A percentile compares a stretch with the other conserved stretches of the same genome.
Evolutionary conservation across 2,329 filamentous ascomycete genomes (phyloP).

Genomic region (Aspergillus pseudonomiae): DNA sequence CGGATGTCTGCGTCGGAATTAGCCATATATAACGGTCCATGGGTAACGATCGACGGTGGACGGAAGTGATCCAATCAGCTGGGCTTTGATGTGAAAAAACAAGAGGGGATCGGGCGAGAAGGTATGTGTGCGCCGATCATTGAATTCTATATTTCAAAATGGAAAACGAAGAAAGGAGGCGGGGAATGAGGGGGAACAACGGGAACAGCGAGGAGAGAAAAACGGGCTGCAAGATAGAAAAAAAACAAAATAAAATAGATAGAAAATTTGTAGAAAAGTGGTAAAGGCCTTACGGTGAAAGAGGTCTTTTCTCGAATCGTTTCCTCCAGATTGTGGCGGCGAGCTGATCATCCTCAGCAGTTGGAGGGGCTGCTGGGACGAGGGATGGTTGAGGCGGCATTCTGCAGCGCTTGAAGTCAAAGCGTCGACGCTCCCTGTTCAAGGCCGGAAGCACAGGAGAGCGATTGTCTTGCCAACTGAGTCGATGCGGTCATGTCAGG

Average conservation of each 20-base stretch:
- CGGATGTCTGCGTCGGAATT: slow-evolving; percentile 25
- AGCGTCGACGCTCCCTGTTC: slow-evolving; percentile 16
- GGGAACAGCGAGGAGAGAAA: neutral
- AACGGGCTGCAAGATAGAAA: neutral
- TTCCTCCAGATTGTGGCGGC: slow-evolving; percentile 27
- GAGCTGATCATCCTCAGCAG: slow-evolving; percentile 17
- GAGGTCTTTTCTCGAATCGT: slow-evolving; percentile 34
- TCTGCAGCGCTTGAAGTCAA: slow-evolving; percentile 9
- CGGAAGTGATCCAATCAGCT: slow-evolving; percentile 1
- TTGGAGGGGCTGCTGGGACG: slow-evolving; percentile 13
- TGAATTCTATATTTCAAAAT: neutral
- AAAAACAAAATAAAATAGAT: neutral
- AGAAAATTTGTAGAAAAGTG: neutral
- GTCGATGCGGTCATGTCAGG: slow-evolving; percentile 27
- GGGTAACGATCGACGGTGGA: neutral
- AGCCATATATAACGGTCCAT: neutral
- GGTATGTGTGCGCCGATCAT: neutral
- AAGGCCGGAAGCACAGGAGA: slow-evolving; percentile 20
- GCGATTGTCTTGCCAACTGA: slow-evolving; percentile 23
- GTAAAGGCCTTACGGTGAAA: slow-evolving; percentile 29
- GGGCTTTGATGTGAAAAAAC: neutral
- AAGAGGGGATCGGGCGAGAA: neutral
- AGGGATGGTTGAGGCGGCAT: slow-evolving; percentile 21
- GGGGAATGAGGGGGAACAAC: neutral
- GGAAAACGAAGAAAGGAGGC: neutral